phyloP scores from a whole-genome alignment of 129 eudicot species.

The Apium graveolens region DNA sequence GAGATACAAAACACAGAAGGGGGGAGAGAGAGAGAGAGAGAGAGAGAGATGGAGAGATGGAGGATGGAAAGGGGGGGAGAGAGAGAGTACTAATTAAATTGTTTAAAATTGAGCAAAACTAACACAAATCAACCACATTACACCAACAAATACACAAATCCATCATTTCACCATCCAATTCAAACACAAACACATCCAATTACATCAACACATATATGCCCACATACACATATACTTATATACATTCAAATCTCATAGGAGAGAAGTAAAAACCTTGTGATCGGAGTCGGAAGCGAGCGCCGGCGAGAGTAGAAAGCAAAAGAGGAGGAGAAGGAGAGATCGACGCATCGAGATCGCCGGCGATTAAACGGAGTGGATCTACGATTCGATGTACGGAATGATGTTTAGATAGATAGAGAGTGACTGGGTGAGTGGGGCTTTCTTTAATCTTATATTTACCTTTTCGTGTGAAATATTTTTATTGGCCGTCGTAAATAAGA shows the following conservation, averaged over 20 bases:
- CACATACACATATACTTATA: background rate
- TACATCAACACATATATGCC: background rate
- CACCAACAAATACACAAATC: background rate
- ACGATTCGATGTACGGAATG: conserved; percentile 7
- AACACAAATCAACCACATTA: background rate
- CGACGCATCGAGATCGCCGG: conserved; percentile 72
- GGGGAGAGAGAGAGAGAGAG: too few species aligned
- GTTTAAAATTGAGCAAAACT: background rate
- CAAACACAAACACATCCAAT: background rate
- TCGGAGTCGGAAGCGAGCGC: conserved; percentile 68
- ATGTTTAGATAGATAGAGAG: background rate
- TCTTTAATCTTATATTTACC: background rate
- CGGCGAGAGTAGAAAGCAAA: conserved; percentile 36
- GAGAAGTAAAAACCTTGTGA: conserved; percentile 48
- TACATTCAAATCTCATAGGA: background rate
- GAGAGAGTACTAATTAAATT: too few species aligned
- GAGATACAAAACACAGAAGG: background rate
- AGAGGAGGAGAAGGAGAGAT: conserved; percentile 25
- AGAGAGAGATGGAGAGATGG: too few species aligned
- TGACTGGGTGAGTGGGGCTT: background rate
- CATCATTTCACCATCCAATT: background rate
- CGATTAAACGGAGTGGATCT: conserved; percentile 27
- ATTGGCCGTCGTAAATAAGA: background rate
- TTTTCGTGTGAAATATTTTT: background rate
- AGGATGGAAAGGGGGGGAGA: too few species aligned